Evolutionary conservation across 2,329 filamentous ascomycete species (phyloP), one percentile per base, ranked within the genome.

Genomic region (Fusarium sp.): DNA sequence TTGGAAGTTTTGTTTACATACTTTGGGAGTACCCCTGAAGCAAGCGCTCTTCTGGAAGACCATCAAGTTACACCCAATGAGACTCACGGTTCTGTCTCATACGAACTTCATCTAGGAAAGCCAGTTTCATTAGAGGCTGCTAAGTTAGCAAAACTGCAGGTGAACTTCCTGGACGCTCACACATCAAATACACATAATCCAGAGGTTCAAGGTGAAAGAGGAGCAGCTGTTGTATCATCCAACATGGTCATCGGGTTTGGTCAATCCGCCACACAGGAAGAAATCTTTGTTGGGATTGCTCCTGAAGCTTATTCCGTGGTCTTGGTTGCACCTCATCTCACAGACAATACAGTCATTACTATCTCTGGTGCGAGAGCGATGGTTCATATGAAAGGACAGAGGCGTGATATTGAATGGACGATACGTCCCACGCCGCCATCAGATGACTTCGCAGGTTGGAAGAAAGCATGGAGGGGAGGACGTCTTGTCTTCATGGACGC

Each of bases 401-500:
- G 78, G 5, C 76, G 81, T 13, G 70, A 79, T 16, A 74, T 82
- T 19, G 52, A 63, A 16, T 81, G 78, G 80, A 52, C 47, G 3
- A 9, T 30, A 25, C 56, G 49, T 37, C 25, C 54, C 3, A 9
- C 10, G 1, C 42, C 56, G 1, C 10, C 49, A 5, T 12, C 32
- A 9, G 19, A 32, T 1, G 40, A 44, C 19, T 33, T 69, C 5
- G 13, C 37, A 28, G 28, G 13, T 53, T 75, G 30, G 52, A 25
- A 44, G 3, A 18, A 47, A 2, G 43, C 42, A 6, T 76, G 75
- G 67, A 57, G 37, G 16, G 77, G 80, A 9, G 79, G 80, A 10
- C 74, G 74, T 9, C 78, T 83, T 59, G 65, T 83, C 10, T 80
- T 82, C 38, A 82, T 83, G 81, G 81, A 83, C 38, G 81, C 81